Percentiles rank a stretch among this genome's conserved stretches.
phyloP scores from a whole-genome alignment of 2,329 filamentous ascomycete species.

The Apiospora saccharicola region DNA sequence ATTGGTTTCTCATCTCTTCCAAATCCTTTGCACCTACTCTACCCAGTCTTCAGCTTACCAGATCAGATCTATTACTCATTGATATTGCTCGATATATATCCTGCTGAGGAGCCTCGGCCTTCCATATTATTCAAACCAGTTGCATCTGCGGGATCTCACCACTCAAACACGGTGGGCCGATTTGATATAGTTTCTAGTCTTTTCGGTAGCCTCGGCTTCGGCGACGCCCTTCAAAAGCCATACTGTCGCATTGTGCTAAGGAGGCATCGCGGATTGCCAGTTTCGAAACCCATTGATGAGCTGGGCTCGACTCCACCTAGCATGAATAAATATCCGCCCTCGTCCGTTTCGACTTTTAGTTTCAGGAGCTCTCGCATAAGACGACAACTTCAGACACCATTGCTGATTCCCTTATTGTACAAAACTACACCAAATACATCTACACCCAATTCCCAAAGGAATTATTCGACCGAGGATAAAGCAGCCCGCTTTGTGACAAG shows the following conservation, averaged over 20 bases:
- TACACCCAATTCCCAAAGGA: neutral
- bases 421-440: neutral
- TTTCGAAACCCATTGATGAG: slow-evolving; percentile 1
- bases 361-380: neutral
- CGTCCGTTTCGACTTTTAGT: neutral
- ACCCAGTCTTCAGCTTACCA: neutral
- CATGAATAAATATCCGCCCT: slow-evolving; percentile 24
- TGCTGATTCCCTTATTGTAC: neutral
- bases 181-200: neutral
- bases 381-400: neutral
- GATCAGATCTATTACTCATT: neutral
- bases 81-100: neutral
- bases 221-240: neutral
- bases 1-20: neutral
- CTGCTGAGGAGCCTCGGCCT: neutral
- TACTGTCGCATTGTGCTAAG: neutral
- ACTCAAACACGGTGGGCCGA: neutral
- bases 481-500: slow-evolving; percentile 14
- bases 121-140: neutral
- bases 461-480: slow-evolving; percentile 18
- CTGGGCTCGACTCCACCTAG: slow-evolving; percentile 22
- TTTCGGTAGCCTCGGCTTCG: slow-evolving; percentile 15
- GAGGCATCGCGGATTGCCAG: neutral
- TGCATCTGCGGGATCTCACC: neutral
- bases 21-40: neutral